Evolutionary conservation across 208 protist species (phyloP).

Genomic region (Herpetomonas samuelpessoai): DNA sequence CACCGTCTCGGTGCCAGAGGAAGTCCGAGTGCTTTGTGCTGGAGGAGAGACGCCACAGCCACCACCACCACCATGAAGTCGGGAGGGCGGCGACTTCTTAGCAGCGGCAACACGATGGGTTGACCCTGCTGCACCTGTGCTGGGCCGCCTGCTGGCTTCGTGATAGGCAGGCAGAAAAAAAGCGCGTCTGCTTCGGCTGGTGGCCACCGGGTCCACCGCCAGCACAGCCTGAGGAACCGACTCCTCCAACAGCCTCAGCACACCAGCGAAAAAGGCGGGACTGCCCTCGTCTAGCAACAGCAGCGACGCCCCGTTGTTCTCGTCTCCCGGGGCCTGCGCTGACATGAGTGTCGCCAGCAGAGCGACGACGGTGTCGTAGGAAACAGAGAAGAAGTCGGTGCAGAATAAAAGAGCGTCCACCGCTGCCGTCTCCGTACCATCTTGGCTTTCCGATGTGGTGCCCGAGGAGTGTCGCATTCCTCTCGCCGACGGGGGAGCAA

Average conservation of each 20-base stretch:
- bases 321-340: slow-evolving; percentile 21
- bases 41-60: too few species aligned
- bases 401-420: background rate
- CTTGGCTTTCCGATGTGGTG: background rate
- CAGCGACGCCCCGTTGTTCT: slow-evolving; percentile 18
- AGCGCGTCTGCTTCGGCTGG: slow-evolving; percentile 13
- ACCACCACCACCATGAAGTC: too few species aligned
- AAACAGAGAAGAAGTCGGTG: slow-evolving; percentile 21
- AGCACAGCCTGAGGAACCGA: slow-evolving; percentile 14
- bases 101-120: background rate
- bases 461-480: background rate
- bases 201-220: slow-evolving; percentile 6
- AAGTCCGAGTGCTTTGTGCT: too few species aligned
- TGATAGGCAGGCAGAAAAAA: slow-evolving; percentile 37
- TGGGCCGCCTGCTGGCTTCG: background rate
- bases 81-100: too few species aligned
- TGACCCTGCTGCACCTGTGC: background rate
- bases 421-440: background rate
- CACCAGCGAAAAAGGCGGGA: slow-evolving; percentile 11
- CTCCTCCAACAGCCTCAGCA: slow-evolving; percentile 12
- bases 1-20: background rate
- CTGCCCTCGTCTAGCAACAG: slow-evolving; percentile 28
- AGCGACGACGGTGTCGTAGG: slow-evolving; percentile 39
- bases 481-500: slow-evolving; percentile 5
- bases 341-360: slow-evolving; percentile 32